Conservation (phyloP, 768 basidiomycete species). For the Leccinum arenicola region DNA sequence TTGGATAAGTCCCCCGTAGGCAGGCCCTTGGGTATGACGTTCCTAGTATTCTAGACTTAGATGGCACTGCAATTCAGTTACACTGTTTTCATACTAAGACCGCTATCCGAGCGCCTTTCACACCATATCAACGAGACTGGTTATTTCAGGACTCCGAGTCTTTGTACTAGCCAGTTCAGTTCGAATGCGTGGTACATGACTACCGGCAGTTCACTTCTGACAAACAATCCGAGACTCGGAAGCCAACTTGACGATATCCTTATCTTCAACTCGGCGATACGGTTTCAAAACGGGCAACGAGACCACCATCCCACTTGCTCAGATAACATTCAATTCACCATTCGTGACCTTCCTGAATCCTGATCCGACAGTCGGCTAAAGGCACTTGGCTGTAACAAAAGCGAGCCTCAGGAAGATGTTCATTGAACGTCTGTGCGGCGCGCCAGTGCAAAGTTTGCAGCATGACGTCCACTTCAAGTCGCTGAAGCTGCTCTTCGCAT, state of each 20-base stretch:
- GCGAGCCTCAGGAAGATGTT: neutral
- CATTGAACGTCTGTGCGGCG: neutral
- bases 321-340: constrained; percentile 14
- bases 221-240: constrained; percentile 1
- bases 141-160: neutral
- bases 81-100: neutral
- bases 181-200: constrained; percentile 10
- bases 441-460: neutral
- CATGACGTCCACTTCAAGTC: neutral
- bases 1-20: neutral
- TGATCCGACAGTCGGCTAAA: neutral
- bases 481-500: neutral
- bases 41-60: too few relatives aligned
- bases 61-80: neutral
- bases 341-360: neutral
- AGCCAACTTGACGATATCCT: constrained; percentile 51
- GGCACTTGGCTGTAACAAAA: neutral
- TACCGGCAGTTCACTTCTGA: neutral
- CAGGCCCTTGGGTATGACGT: too few relatives aligned
- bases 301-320: constrained; percentile 38
- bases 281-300: constrained; percentile 64
- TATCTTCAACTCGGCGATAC: constrained; percentile 63
- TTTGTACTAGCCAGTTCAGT: neutral
- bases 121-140: neutral
- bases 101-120: neutral